Evolutionary conservation across 1,139 yeast species (phyloP), one percentile per base, ranked within the genome.

Genomic region (Nakaseomyces sp.): DNA sequence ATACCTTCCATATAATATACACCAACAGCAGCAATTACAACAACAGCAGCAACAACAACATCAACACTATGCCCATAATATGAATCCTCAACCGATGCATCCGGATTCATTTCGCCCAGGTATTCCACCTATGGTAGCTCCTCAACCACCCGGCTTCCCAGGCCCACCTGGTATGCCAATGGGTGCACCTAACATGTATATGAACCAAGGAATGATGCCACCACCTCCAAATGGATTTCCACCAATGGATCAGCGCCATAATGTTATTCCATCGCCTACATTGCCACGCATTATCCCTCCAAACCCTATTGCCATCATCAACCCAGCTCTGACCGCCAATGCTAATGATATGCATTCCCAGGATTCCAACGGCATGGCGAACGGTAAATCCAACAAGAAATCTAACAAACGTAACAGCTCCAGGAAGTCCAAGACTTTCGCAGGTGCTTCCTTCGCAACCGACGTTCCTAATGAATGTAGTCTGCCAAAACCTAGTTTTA

Each of bases 381-480:
- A 4, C 17, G 28, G 18, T 20, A 20, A 13, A 13, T 9, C 26
- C 3, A n/a, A 6, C 18, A 35, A 20, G 9, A 35, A 35, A 13
- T 13, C 17, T 5, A 35, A 22, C 13, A 35, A 35, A 15, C 26
- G 38, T 4, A 35, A 20, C n/a, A 13, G 38, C 33, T 16, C 31
- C 30, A 24, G 37, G 38, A 31, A 30, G 17, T 37, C 41, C 7
- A 39, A 39, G 36, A 20, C 36, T 16, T 39, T 39, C 17, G 41
- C 41, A 4, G 65, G 65, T 40, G 65, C 64, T 5, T 60, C 65
- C 1, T 61, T 61, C 45, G 62, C 65, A 12, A 54, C 61, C 6
- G 53, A 54, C 41, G 51, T 54, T 13, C 65, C 65, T 12, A 51
- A 55, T 24, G 55, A 57, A 28, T 47, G 54, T 15, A 50, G 49